Evolutionary conservation across 2,329 filamentous ascomycete species (phyloP).

Genomic region (Claviceps sp.): DNA sequence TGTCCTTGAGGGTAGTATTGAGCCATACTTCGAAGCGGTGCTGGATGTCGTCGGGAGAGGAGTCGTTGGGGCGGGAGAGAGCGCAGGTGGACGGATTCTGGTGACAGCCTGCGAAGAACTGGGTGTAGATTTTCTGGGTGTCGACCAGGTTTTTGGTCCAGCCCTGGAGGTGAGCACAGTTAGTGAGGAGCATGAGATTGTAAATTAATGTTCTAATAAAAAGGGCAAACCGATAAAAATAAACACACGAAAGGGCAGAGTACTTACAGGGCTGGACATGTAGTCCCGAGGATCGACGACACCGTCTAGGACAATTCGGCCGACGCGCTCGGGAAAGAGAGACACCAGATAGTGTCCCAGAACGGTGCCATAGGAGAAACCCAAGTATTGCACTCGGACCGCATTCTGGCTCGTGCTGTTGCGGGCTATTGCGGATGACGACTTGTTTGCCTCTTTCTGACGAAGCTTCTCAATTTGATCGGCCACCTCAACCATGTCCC

Average conservation of each 20-base stretch:
- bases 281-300: constrained; percentile 17
- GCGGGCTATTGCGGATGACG: not conserved
- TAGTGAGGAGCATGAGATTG: not conserved
- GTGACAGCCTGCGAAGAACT: constrained; percentile 21
- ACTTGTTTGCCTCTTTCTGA: not conserved
- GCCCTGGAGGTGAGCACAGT: constrained; percentile 1
- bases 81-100: constrained; percentile 5
- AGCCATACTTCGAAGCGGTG: constrained; percentile 15
- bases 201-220: too few species aligned
- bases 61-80: constrained; percentile 2
- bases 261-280: constrained; percentile 14
- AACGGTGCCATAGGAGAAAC: constrained; percentile 27
- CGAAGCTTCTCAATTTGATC: constrained; percentile 6
- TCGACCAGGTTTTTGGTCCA: constrained; percentile 21
- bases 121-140: constrained; percentile 15
- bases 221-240: not conserved
- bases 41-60: constrained; percentile 3
- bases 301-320: constrained; percentile 24
- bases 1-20: constrained; percentile 7
- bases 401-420: not conserved
- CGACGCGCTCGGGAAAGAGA: constrained; percentile 17
- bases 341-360: constrained; percentile 13
- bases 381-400: constrained; percentile 29
- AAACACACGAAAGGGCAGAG: too few species aligned
- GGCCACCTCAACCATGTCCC: constrained; percentile 6